Evolutionary conservation across 1,139 yeast species (phyloP), one percentile per base, ranked within the genome.

Genomic region (Zygosaccharomyces pseudobailii): DNA sequence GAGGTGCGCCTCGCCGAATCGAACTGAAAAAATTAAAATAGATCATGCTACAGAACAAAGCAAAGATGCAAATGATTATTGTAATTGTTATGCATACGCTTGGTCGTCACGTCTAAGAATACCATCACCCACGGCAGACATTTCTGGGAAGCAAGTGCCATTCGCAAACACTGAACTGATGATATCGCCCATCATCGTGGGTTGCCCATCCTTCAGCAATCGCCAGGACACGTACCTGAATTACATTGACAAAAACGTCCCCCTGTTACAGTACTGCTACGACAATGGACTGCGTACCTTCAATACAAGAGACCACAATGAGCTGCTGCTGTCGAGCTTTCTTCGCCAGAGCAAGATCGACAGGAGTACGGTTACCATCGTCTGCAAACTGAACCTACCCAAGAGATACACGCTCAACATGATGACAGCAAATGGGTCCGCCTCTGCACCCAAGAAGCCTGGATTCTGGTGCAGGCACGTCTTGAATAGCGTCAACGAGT

Each of bases 381-480:
- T 74, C 46, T 53, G 72, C 47, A 55, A 73, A 13, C 75, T 75
- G 57, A 52, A 55, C 30, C 63, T 40, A 28, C 30, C 2, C n/a
- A 28, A 13, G 33, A 42, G 24, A 21, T 13, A 9, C 50, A 32
- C 43, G 61, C 17, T 54, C 27, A 24, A 24, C 58, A 21, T 3
- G 40, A 44, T 6, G 43, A 47, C 6, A 30, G 50, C 25, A 63
- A 60, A 6, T 13, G 17, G 17, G 17, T 13, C 17, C 17, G 17
- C 17, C 53, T 59, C 32, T 38, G 27, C 27, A 8, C 9, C 59
- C 21, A 70, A 71, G 44, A 52, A 55, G 9, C 40, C 57, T 38
- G 79, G 79, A 0, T 59, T 73, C 33, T 73, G 78, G 1, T 62
- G 80, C 53, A 75, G 73, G 53, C 78, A 75, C 55, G 72, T 77